These are phyloP conservation scores for Cutaneotrichosporon dermatis DNA, from an alignment of 1,284 basidiomycete genomes.

Conservation along the genomic window DNA sequence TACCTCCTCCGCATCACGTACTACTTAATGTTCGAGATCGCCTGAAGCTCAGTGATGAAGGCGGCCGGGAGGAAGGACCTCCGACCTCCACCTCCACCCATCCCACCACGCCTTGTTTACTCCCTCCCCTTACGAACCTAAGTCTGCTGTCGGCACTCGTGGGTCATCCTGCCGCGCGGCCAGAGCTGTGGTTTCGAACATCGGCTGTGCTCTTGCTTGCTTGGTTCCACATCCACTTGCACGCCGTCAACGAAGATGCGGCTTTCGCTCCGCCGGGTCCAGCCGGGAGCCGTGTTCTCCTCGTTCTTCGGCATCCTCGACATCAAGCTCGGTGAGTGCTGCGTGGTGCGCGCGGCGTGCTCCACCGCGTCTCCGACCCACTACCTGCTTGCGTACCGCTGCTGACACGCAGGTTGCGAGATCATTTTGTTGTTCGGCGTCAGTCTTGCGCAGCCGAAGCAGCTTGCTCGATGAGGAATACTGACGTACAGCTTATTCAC, in stretches of 20 bases:
- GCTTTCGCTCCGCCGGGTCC: conserved; percentile 28
- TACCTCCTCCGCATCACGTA: too few species aligned
- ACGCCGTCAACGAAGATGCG: conserved; percentile 22
- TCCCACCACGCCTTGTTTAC: too few species aligned
- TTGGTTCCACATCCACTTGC: too few species aligned
- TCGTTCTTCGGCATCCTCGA: conserved; percentile 80
- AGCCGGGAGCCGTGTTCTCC: conserved; percentile 54
- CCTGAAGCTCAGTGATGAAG: too few species aligned
- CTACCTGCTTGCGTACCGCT: not conserved
- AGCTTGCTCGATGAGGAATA: not conserved
- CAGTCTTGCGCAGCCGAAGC: conserved; percentile 33
- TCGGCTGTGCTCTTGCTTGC: too few species aligned
- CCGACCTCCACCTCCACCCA: too few species aligned
- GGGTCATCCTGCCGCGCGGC: too few species aligned
- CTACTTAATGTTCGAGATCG: too few species aligned
- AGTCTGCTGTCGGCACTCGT: too few species aligned
- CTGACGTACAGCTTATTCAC: conserved; percentile 69
- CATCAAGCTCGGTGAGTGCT: conserved; percentile 68
- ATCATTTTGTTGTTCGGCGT: conserved; percentile 82
- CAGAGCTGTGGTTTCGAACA: too few species aligned
- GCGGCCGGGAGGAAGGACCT: too few species aligned
- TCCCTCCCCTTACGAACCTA: too few species aligned
- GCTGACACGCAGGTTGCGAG: conserved; percentile 55
- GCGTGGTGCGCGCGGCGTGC: not conserved
- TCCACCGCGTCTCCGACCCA: not conserved